Conservation (phyloP, 2,329 filamentous ascomycete species). For the Periconia macrospinosa region DNA sequence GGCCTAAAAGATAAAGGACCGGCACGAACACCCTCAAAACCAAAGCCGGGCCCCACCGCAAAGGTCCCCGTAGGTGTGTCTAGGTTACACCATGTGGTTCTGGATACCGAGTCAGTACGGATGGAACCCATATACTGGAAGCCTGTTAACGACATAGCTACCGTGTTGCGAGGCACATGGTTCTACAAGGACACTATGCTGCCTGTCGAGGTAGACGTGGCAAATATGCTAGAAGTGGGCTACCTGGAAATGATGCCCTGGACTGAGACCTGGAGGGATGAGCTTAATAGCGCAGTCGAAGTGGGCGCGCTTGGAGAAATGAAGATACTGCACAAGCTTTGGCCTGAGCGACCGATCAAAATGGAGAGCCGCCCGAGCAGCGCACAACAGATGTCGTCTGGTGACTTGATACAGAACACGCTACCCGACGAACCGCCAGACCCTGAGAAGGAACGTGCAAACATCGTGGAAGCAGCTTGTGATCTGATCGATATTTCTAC, state of each 20-base stretch:
- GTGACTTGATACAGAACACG: slow-evolving; percentile 33
- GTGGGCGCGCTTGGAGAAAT: slow-evolving; percentile 88
- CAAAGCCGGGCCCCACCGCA: slow-evolving; percentile 42
- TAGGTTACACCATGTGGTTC: slow-evolving; percentile 82
- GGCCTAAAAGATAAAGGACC: slow-evolving; percentile 33
- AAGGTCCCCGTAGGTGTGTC: slow-evolving; percentile 86
- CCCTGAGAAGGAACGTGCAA: slow-evolving; percentile 47
- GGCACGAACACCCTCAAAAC: slow-evolving; percentile 20
- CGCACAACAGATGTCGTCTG: slow-evolving; percentile 34
- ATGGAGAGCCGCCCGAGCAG: slow-evolving; percentile 47
- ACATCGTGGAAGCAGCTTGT: slow-evolving; percentile 48
- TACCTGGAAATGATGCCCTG: slow-evolving; percentile 85
- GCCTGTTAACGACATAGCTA: slow-evolving; percentile 83
- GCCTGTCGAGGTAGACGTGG: slow-evolving; percentile 80
- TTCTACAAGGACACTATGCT: slow-evolving; percentile 97
- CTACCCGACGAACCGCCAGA: slow-evolving; percentile 42
- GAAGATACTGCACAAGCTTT: slow-evolving; percentile 82
- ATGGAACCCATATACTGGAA: slow-evolving; percentile 99
- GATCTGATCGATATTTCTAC: slow-evolving; percentile 53
- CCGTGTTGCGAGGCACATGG: slow-evolving; percentile 87
- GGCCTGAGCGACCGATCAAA: slow-evolving; percentile 68
- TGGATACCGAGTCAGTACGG: slow-evolving; percentile 63
- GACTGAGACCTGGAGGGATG: slow-evolving; percentile 90
- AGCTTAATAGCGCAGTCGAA: slow-evolving; percentile 85
- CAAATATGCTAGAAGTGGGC: slow-evolving; percentile 90